A percentile compares a stretch with the other conserved stretches of the same genome.
Conservation (phyloP, 1,284 basidiomycete genomes). For the Puccinia sorghi region DNA sequence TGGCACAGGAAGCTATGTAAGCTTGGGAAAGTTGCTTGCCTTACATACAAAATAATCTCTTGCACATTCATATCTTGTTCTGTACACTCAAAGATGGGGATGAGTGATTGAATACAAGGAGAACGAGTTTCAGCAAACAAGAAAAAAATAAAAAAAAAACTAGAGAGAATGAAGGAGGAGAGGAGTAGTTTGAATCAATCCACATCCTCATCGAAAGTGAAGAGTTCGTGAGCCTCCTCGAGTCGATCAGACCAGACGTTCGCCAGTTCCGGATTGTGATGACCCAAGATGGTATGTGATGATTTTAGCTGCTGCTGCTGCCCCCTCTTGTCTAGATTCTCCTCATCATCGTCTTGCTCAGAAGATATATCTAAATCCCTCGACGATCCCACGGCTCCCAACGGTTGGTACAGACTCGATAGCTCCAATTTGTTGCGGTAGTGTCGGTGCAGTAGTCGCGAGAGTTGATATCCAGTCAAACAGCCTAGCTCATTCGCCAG, state of each 20-base stretch:
- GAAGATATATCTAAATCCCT: conserved; percentile 7
- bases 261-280: conserved; percentile 24
- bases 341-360: conserved; percentile 39
- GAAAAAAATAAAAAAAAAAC: no score
- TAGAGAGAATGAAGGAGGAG: neutral
- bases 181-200: conserved; percentile 5
- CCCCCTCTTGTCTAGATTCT: neutral
- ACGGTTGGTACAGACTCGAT: conserved; percentile 40
- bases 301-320: neutral
- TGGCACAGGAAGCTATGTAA: no score
- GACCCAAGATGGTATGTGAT: conserved; percentile 4
- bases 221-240: conserved; percentile 34
- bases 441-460: conserved; percentile 20
- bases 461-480: conserved; percentile 37
- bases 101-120: no score
- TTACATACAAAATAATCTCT: no score
- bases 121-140: no score
- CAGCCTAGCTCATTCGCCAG: conserved; percentile 46
- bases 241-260: conserved; percentile 48
- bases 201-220: conserved; percentile 41
- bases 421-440: conserved; percentile 38
- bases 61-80: no score
- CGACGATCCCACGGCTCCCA: neutral
- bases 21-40: no score
- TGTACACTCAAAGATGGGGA: no score